Evolutionary conservation across 2,329 filamentous ascomycete species (phyloP).

Genomic region (Nothophoma quercina): DNA sequence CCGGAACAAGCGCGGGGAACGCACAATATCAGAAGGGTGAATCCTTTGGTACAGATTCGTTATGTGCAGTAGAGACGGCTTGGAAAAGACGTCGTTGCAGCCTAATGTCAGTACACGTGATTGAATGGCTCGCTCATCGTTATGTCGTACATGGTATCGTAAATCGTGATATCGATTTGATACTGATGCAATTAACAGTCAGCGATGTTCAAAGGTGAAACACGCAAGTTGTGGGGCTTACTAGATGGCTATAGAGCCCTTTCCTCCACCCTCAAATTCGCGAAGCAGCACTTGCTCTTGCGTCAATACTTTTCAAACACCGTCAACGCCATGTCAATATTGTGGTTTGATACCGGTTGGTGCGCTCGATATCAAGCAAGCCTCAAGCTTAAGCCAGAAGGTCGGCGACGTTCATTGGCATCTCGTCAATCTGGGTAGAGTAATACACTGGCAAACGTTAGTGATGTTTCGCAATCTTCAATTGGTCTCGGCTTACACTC

Average conservation of each 20-base stretch:
- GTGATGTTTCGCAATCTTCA: constrained; percentile 19
- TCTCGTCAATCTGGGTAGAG: constrained; percentile 96
- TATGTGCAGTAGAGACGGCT: constrained; percentile 1
- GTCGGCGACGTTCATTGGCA: constrained; percentile 85
- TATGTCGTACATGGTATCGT: not conserved
- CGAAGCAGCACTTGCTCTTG: constrained; percentile 27
- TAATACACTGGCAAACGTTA: constrained; percentile 75
- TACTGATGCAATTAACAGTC: constrained; percentile 11
- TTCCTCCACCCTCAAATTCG: constrained; percentile 44
- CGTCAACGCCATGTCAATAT: constrained; percentile 6
- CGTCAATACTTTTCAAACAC: constrained; percentile 4
- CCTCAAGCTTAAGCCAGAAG: constrained; percentile 35
- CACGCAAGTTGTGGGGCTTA: constrained; percentile 25
- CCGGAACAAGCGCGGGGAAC: not conserved
- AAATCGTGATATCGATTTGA: constrained; percentile 18
- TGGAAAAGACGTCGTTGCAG: not conserved
- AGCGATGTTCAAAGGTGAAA: not conserved
- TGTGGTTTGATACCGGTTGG: not conserved
- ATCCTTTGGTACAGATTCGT: constrained; percentile 1
- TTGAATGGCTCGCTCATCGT: not conserved
- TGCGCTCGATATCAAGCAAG: not conserved
- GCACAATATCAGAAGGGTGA: not conserved
- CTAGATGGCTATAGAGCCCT: constrained; percentile 43
- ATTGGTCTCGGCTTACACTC: constrained; percentile 68
- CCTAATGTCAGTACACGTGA: constrained; percentile 1